phyloP scores from a whole-genome alignment of 176 grass and related monocot genomes.

The Melocanna baccifera region DNA sequence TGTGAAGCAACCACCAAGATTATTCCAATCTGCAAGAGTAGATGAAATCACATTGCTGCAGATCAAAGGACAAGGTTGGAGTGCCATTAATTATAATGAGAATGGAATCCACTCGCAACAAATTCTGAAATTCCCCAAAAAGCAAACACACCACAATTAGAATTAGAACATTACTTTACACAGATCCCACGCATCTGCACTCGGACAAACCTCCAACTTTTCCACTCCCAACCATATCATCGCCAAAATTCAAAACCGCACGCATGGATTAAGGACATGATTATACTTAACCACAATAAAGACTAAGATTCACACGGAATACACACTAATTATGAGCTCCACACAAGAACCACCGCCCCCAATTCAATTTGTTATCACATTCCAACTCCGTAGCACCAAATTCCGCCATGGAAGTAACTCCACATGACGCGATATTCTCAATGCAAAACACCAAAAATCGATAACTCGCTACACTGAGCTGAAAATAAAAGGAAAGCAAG shows the following conservation, averaged over 20 bases:
- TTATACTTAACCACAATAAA: not conserved
- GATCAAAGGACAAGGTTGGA: not conserved
- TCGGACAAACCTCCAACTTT: not conserved
- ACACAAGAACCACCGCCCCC: not conserved
- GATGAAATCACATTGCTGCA: not conserved
- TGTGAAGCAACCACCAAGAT: not conserved
- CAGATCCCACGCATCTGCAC: not conserved
- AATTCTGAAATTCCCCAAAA: not conserved
- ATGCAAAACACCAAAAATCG: not conserved
- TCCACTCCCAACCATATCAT: not conserved
- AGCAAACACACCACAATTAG: not conserved
- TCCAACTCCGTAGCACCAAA: not conserved
- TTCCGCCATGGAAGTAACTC: not conserved
- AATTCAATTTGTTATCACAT: not conserved
- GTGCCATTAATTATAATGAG: not conserved
- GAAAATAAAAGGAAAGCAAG: not conserved
- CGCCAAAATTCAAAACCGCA: not conserved
- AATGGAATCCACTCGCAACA: not conserved
- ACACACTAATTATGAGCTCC: constrained; percentile 1
- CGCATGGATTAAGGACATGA: not conserved
- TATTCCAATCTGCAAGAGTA: not conserved
- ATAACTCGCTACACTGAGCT: not conserved
- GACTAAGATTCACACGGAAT: not conserved
- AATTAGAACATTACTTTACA: constrained; percentile 7
- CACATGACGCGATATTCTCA: not conserved